A percentile compares a stretch with the other conserved stretches of the same genome.
These are phyloP conservation scores for Furcasterigmium sp. DNA, from an alignment of 2,329 filamentous ascomycete species.

Conservation along the genomic window DNA sequence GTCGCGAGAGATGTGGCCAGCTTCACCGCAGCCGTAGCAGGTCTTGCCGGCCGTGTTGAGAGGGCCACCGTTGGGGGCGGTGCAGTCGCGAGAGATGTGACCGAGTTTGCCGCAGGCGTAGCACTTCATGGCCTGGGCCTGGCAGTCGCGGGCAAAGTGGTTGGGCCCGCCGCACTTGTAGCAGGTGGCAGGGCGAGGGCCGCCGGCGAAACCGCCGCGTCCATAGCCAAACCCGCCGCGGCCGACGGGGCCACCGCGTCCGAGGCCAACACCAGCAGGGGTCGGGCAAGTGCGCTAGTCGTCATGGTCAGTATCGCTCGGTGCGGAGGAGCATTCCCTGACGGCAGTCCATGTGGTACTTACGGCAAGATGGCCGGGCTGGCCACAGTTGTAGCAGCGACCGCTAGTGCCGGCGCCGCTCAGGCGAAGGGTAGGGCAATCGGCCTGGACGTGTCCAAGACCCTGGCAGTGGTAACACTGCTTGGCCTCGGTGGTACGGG, in stretches of 20 bases:
- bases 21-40: conserved; percentile 95
- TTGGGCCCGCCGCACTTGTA: conserved; percentile 83
- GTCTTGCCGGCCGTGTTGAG: conserved; percentile 96
- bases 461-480: conserved; percentile 99
- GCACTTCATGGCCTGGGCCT: conserved; percentile 98
- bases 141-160: conserved; percentile 97
- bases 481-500: conserved; percentile 96
- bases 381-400: conserved; percentile 95
- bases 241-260: conserved; percentile 59
- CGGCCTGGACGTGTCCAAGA: conserved; percentile 94
- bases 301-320: conserved; percentile 3
- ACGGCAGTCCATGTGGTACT: conserved; percentile 24
- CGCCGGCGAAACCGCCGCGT: conserved; percentile 71
- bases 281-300: conserved; percentile 74
- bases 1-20: conserved; percentile 93
- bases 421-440: conserved; percentile 93
- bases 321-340: background rate
- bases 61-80: conserved; percentile 90
- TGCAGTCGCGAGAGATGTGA: conserved; percentile 88
- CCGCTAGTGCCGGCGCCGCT: conserved; percentile 77
- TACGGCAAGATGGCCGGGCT: conserved; percentile 87
- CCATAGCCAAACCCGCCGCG: conserved; percentile 67
- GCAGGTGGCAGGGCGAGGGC: conserved; percentile 64
- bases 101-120: conserved; percentile 95
- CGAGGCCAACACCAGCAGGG: conserved; percentile 57